phyloP scores from a whole-genome alignment of 2,329 filamentous ascomycete species.

The Calonectria fujianensis region DNA sequence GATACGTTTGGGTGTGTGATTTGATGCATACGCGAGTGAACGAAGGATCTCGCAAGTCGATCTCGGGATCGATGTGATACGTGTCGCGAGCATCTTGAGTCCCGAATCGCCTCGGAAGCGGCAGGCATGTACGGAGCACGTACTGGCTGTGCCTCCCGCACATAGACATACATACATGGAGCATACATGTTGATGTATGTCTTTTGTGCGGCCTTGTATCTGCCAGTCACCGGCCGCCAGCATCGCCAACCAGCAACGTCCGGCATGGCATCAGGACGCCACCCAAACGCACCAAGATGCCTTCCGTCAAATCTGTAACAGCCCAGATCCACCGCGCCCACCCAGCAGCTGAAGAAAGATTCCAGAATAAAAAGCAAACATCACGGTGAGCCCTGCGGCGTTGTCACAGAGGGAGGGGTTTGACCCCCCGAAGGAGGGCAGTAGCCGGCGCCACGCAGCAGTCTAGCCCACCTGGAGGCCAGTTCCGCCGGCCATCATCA shows the following conservation, averaged over 20 bases:
- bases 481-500: conserved; percentile 12
- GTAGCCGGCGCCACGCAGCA: conserved; percentile 32
- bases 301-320: conserved; percentile 35
- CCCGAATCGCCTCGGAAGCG: neutral
- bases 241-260: neutral
- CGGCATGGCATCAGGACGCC: conserved; percentile 33
- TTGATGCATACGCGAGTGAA: conserved; percentile 19
- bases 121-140: conserved; percentile 8
- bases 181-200: conserved; percentile 8
- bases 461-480: conserved; percentile 22
- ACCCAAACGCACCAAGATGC: conserved; percentile 24
- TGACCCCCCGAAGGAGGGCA: conserved; percentile 28
- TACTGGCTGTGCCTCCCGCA: neutral
- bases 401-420: conserved; percentile 20
- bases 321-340: conserved; percentile 42
- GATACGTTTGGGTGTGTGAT: conserved; percentile 28
- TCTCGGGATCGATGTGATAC: conserved; percentile 24
- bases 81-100: conserved; percentile 5
- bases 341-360: conserved; percentile 43
- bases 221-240: conserved; percentile 19
- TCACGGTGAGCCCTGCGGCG: conserved; percentile 23
- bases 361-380: conserved; percentile 54
- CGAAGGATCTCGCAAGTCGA: conserved; percentile 18
- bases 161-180: neutral
- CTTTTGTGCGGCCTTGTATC: conserved; percentile 20